Base-by-base conservation (phyloP, 2,329 filamentous ascomycete species). In the Nothophaeocryptopus gaeumannii region DNA sequence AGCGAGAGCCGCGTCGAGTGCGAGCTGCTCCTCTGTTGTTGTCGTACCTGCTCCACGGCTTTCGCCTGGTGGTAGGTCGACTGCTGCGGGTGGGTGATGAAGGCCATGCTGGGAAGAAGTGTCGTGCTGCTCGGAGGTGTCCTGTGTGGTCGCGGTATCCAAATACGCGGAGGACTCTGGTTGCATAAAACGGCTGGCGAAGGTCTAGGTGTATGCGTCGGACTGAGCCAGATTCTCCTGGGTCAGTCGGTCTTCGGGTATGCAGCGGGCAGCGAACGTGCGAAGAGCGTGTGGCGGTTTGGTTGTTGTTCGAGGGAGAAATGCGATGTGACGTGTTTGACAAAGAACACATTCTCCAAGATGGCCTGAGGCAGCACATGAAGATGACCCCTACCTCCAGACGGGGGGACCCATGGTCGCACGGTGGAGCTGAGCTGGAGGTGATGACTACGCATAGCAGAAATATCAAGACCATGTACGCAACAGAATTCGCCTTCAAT, bases 131-230 rank as follows among this genome's bases (percentile, higher is more conserved):
- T 63, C 63, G 61, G 67, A 60, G 63, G 66, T 63, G 61, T 72
- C 64, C 63, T 68, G 56, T 59, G 67, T 63, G 53, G 65, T 64
- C 61, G 67, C 70, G 69, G 72, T 72, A 71, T 74, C 73, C 66
- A 68, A 72, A 67, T 70, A 71, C 72, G 74, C 69, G 65, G 73
- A 63, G 63, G 74, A 70, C 78, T 78, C 80, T 76, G 81, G 69
- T 78, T 81, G 81, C 82, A 85, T 85, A 84, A 78, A 84, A 84
- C 68, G 69, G 53, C 65, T 66, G 69, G 65, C 62, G 60, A 31
- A 58, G 57, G 58, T 61, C 51, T 57, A 53, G 57, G 58, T 51
- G 56, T 60, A 58, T 60, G 59, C 59, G 63, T 62, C 64, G 66
- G 79, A 83, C 81, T 77, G 80, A 82, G 74, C 79, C 77, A 76